phyloP scores from a whole-genome alignment of 2,329 filamentous ascomycete genomes.

The Calonectria pseudoreteaudii region DNA sequence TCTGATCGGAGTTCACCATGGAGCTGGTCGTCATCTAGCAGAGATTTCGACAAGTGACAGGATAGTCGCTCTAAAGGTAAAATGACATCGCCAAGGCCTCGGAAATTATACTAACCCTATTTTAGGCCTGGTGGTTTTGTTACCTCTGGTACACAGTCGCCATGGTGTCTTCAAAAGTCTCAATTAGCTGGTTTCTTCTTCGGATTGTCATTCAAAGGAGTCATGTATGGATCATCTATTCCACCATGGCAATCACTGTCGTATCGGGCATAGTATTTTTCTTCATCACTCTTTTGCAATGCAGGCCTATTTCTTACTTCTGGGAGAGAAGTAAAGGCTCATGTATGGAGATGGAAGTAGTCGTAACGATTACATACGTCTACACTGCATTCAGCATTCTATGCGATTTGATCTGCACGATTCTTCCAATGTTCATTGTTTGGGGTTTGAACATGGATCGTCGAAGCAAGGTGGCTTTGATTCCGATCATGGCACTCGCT shows the following conservation, averaged over 20 bases:
- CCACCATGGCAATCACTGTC: conserved; percentile 49
- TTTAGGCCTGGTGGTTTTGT: conserved; percentile 52
- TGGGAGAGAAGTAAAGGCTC: conserved; percentile 52
- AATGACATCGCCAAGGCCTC: neutral
- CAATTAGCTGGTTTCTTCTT: conserved; percentile 56
- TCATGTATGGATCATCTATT: conserved; percentile 52
- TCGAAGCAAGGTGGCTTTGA: conserved; percentile 63
- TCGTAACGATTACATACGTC: conserved; percentile 64
- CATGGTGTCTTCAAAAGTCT: conserved; percentile 55
- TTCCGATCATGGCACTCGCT: conserved; percentile 66
- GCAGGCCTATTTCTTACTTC: conserved; percentile 53
- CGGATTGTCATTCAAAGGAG: conserved; percentile 51
- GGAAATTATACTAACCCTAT: neutral
- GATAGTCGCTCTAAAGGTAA: conserved; percentile 50
- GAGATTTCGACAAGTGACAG: conserved; percentile 46
- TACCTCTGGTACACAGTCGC: conserved; percentile 51
- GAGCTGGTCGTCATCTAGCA: conserved; percentile 52
- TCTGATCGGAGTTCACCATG: conserved; percentile 52
- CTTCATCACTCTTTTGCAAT: conserved; percentile 56
- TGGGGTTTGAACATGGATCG: conserved; percentile 66
- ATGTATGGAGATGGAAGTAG: conserved; percentile 55
- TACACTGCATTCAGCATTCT: conserved; percentile 63
- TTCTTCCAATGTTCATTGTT: conserved; percentile 66
- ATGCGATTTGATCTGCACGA: conserved; percentile 63
- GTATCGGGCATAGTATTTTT: conserved; percentile 53